phyloP scores from a whole-genome alignment of 352 stramenopile species.

The Pythium sukuiense region DNA sequence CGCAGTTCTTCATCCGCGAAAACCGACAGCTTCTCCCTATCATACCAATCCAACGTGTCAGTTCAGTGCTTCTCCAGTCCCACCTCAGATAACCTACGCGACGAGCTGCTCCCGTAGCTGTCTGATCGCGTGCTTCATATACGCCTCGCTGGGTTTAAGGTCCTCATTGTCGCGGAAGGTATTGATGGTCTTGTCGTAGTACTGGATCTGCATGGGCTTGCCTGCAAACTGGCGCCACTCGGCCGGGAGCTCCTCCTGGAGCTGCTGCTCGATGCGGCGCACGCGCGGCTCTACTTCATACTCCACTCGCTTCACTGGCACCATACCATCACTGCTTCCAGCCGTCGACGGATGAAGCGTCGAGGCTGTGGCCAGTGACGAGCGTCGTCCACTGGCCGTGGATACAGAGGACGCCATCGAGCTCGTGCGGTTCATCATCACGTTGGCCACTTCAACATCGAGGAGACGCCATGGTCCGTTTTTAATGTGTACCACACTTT shows the following conservation, averaged over 20 bases:
- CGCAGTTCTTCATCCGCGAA: slow-evolving; percentile 49
- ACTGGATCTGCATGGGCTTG: slow-evolving; percentile 53
- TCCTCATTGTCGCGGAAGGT: slow-evolving; percentile 58
- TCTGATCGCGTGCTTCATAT: slow-evolving; percentile 39
- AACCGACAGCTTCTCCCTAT: slow-evolving; percentile 20
- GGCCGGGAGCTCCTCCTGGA: slow-evolving; percentile 37
- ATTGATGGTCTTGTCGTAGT: slow-evolving; percentile 64
- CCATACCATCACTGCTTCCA: background rate
- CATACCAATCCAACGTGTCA: background rate
- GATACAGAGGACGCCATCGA: background rate
- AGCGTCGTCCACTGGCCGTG: background rate
- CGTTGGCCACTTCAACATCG: background rate
- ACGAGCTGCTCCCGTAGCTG: slow-evolving; percentile 46
- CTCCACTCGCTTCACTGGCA: slow-evolving; percentile 16
- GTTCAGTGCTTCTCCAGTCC: background rate
- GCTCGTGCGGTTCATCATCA: background rate
- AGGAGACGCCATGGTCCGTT: background rate
- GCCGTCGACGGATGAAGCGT: slow-evolving; percentile 1
- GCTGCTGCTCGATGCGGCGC: slow-evolving; percentile 54
- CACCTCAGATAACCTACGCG: slow-evolving; percentile 21
- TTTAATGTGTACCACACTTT: slow-evolving; percentile 19
- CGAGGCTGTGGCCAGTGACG: background rate
- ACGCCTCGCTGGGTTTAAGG: slow-evolving; percentile 47
- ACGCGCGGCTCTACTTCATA: slow-evolving; percentile 48
- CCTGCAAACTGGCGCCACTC: slow-evolving; percentile 50